Percentiles rank a stretch among this genome's conserved stretches.
Conservation (phyloP, 495 filamentous ascomycete species). For the Jackrogersella minutella region DNA sequence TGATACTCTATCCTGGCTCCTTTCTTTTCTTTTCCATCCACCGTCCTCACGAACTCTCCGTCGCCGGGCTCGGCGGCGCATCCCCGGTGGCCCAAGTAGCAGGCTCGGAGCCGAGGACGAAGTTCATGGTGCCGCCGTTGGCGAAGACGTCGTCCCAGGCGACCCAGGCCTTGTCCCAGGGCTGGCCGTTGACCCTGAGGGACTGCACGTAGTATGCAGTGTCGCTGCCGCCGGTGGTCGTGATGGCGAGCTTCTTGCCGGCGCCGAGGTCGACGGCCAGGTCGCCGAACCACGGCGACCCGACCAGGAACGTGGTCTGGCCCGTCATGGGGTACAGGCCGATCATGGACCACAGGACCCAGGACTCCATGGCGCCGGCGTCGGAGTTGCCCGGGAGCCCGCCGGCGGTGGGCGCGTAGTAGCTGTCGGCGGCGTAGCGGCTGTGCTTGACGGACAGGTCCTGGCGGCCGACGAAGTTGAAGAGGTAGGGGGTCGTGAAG, state of each 20-base stretch:
- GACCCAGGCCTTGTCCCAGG: constrained; percentile 67
- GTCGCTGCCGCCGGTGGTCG: constrained; percentile 56
- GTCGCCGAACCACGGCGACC: constrained; percentile 68
- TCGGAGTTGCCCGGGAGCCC: constrained; percentile 75
- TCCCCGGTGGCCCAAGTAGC: constrained; percentile 65
- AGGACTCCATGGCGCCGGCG: constrained; percentile 75
- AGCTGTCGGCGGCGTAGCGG: constrained; percentile 61
- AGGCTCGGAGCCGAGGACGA: constrained; percentile 63
- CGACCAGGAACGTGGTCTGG: constrained; percentile 70
- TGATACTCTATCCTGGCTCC: too few species aligned
- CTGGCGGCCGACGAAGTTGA: constrained; percentile 71
- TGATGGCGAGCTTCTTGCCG: constrained; percentile 64
- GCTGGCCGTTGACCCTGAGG: constrained; percentile 57
- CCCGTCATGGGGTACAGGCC: constrained; percentile 72
- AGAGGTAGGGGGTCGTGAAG: constrained; percentile 75
- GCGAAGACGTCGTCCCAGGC: constrained; percentile 70
- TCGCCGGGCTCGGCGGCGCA: constrained; percentile 61
- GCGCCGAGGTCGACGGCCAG: constrained; percentile 64
- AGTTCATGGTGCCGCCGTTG: constrained; percentile 68
- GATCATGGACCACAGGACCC: constrained; percentile 75
- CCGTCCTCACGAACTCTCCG: constrained; percentile 23
- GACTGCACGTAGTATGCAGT: constrained; percentile 64
- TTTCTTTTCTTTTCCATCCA: too few species aligned
- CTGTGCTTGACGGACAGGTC: constrained; percentile 65
- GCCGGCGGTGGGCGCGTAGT: constrained; percentile 59